Evolutionary conservation across 805 yeast genomes (phyloP), one percentile per base, ranked within the genome.

Genomic region (Candida quercuum): DNA sequence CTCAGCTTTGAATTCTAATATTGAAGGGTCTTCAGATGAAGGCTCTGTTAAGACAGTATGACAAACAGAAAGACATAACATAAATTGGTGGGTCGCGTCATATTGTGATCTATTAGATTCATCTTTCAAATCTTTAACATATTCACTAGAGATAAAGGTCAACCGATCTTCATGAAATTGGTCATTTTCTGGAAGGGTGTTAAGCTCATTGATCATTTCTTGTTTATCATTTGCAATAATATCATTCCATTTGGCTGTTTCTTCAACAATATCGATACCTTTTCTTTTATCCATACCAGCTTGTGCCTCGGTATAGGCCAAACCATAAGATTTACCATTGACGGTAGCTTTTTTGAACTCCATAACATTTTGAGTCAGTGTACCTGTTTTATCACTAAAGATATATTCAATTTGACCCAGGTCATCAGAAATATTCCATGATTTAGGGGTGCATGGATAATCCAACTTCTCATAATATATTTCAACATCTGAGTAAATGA

Each of bases 351-450:
- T 85, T 48, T 83, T 85, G 59, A 81, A 84, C 54, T 85, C 93
- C 95, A 85, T 85, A 20, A 84, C 76, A 54, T 84, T 84, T 56
- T 84, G 93, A 1, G 94, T 84, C 50, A 84, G 61, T 1, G 94
- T 84, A 43, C 94, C 94, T 1, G 94, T 84, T 56, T 84, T 84
- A 61, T 84, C 94, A 61, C 87, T 79, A 58, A 85, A 85, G 34
- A 85, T 76, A 54, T 85, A 85, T 56, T 85, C 95, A 46, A 85
- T 80, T 58, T 85, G 94, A 23, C 94, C 94, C 49, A 85, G 64
- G 60, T 85, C 94, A 66, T 85, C 94, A 3, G 89, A 81, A 31
- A 85, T 84, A 53, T 76, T 81, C 94, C 94, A 85, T 0, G 89
- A 72, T 53, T 84, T 83, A 13, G 94, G 93, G 10, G 83, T 78